Base-by-base conservation (phyloP, 129 eudicot species). In the Artemisia tridentata region DNA sequence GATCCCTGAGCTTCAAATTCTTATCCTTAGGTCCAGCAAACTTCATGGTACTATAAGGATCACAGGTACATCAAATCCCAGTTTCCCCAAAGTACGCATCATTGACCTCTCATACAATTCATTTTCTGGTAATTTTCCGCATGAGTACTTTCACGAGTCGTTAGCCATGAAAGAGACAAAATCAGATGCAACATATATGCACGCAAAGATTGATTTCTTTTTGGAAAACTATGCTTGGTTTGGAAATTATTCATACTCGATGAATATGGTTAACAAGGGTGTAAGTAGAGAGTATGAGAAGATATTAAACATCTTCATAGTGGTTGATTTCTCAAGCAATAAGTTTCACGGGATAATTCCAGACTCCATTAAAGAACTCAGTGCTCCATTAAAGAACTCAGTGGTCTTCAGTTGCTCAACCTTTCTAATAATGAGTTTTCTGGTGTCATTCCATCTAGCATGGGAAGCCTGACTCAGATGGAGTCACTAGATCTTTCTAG, bases 21-120 rank as follows among this genome's bases (percentile, higher is more conserved):
- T 71, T 25, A 71, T 71, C 27, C 20, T 71, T 7, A 29, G 65
- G 21, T 57, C 67, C 66, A 71, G 56, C 52, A 55, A 52, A 18
- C 57, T 71, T 23, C 0, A 43, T 13, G 55, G 75, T 43, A 11
- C 12, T 7, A 71, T 71, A 11, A 43, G 14, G 53, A 25, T 5
- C 7, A 2, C 38, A 29, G 38, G 38, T 29, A 29, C 11, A 7
- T 4, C 56, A 56, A 56, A 2, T 5, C 5, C 8, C 23, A 53
- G 57, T 16, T 11, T 74, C 16, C 65, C 75, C 4, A 51, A 49
- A 31, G 15, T 79, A 27, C 67, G 71, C 0, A 74, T 74, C 34
- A 15, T 80, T 16, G 77, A 74, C 49, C 68, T 80, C 5, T 74
- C 80, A 0, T 16, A 29, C 34, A 80, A 74, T n/a, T 18, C 19